A percentile compares a stretch with the other conserved stretches of the same genome.
Evolutionary conservation across 2,329 filamentous ascomycete species (phyloP).

Genomic region (Colletotrichum eleusines): DNA sequence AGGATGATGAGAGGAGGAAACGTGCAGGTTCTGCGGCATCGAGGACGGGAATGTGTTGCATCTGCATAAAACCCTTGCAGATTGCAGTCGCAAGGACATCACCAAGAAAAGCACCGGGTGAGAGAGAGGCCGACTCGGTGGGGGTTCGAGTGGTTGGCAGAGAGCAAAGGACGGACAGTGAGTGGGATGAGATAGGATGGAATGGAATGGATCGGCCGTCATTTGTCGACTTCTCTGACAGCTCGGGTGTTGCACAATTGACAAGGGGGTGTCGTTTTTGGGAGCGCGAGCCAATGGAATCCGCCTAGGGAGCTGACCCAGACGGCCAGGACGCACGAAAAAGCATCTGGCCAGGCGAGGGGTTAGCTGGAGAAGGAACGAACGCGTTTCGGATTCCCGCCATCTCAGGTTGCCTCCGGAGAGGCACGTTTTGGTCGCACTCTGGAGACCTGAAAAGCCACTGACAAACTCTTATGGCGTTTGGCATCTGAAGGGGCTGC

Average conservation of each 20-base stretch:
- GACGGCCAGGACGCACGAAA: background rate
- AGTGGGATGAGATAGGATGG: no score
- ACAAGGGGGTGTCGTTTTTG: conserved; percentile 17
- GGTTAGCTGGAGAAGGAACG: conserved; percentile 16
- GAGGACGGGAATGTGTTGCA: conserved; percentile 13
- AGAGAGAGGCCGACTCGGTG: no score
- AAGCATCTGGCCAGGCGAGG: background rate
- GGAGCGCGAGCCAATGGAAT: conserved; percentile 11
- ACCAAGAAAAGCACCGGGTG: background rate
- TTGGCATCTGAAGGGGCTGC: conserved; percentile 2
- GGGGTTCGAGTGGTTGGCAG: no score
- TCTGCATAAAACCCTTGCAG: conserved; percentile 30
- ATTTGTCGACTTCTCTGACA: conserved; percentile 36
- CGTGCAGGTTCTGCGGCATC: conserved; percentile 25
- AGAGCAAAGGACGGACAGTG: background rate
- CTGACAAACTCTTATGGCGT: background rate
- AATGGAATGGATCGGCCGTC: conserved; percentile 26
- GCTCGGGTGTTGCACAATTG: conserved; percentile 32
- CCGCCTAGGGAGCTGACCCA: background rate
- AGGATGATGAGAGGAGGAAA: conserved; percentile 24
- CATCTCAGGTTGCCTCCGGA: background rate
- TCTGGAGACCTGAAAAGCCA: background rate
- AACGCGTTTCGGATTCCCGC: conserved; percentile 32
- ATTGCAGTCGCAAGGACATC: background rate
- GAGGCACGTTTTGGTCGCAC: background rate